Evolutionary conservation across 768 basidiomycete species (phyloP).

Genomic region (Lyophyllum semitale): DNA sequence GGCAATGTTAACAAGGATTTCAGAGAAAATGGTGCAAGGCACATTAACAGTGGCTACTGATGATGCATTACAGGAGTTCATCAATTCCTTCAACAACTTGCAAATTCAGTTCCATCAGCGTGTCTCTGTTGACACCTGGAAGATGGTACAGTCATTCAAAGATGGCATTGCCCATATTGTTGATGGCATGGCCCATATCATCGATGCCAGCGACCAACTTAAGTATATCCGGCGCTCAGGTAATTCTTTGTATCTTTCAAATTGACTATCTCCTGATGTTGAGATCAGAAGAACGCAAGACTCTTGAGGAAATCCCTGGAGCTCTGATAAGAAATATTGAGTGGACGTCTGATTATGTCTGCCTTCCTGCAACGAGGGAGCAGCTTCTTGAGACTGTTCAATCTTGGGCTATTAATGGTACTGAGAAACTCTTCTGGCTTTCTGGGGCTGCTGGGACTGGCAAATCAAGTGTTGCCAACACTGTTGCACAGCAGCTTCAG

Average conservation of each 20-base stretch:
- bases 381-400: neutral
- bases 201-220: no score
- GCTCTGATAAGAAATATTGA: neutral
- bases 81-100: no score
- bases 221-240: no score
- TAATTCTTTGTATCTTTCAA: neutral
- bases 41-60: no score
- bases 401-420: neutral
- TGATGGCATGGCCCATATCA: no score
- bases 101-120: neutral
- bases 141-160: neutral
- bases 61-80: no score
- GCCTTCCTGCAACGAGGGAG: neutral
- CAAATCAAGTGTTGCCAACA: neutral
- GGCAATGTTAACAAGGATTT: no score
- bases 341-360: neutral
- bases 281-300: neutral
- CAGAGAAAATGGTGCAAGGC: no score
- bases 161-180: neutral
- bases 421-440: neutral
- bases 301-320: neutral
- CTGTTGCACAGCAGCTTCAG: neutral
- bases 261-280: neutral
- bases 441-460: no score
- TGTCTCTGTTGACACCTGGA: neutral